These are phyloP conservation scores for Rhizopus stolonifer DNA, from an alignment of 371 early-diverging fungal species.

Conservation along the genomic window DNA sequence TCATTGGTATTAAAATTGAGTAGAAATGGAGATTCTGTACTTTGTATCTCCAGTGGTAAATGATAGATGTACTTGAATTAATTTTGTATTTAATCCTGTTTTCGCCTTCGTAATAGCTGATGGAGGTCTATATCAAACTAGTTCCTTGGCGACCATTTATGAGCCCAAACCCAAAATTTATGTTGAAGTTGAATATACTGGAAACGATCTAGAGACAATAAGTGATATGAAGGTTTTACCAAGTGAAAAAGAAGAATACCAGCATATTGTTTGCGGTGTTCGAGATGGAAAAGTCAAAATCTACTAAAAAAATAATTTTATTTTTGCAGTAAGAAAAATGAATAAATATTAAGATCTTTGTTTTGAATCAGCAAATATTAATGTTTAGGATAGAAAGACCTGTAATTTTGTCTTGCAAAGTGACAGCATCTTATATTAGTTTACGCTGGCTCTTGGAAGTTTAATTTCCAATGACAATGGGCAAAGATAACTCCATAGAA, in stretches of 20 bases:
- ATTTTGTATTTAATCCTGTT: background rate
- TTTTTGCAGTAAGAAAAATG: background rate
- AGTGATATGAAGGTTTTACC: constrained; percentile 23
- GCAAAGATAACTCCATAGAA: too few relatives aligned
- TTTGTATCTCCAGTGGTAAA: constrained; percentile 36
- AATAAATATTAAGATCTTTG: background rate
- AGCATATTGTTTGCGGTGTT: constrained; percentile 29
- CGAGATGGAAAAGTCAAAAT: constrained; percentile 38
- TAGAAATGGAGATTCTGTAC: constrained; percentile 26
- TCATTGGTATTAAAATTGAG: constrained; percentile 20
- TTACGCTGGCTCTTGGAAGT: too few relatives aligned
- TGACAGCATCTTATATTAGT: too few relatives aligned
- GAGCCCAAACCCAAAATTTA: background rate
- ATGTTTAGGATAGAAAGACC: too few relatives aligned
- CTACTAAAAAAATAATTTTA: constrained; percentile 20
- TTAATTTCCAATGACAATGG: too few relatives aligned
- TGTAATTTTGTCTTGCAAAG: too few relatives aligned
- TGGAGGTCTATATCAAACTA: constrained; percentile 42
- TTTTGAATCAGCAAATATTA: too few relatives aligned
- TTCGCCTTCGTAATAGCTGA: constrained; percentile 26
- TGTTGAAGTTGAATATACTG: constrained; percentile 33
- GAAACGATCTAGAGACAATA: constrained; percentile 39
- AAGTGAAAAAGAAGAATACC: constrained; percentile 10
- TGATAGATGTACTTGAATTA: background rate
- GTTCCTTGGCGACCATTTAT: constrained; percentile 9